Percentiles rank a stretch among this genome's conserved stretches.
phyloP scores from a whole-genome alignment of 345 rosid species.

The Melastoma malabathricum region DNA sequence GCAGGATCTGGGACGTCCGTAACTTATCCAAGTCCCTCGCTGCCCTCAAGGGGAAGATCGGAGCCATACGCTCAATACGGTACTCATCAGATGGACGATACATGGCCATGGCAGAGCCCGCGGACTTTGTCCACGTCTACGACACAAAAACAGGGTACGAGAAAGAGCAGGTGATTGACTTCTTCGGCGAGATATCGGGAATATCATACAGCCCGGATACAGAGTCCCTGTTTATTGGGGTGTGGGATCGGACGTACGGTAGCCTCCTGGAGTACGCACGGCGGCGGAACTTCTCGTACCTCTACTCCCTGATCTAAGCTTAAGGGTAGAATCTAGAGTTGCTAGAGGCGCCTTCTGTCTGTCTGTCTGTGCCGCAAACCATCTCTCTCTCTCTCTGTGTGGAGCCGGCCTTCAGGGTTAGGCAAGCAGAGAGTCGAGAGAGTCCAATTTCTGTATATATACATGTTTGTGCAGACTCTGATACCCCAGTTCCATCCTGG shows the following conservation, averaged over 20 bases:
- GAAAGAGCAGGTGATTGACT: slow-evolving; percentile 70
- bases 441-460: too few relatives aligned
- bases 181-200: slow-evolving; percentile 79
- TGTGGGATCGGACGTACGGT: slow-evolving; percentile 79
- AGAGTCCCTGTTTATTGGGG: slow-evolving; percentile 64
- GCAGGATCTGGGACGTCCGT: slow-evolving; percentile 60
- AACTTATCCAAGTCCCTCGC: slow-evolving; percentile 44
- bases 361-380: slow-evolving; percentile 6
- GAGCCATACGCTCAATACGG: slow-evolving; percentile 59
- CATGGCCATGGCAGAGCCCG: slow-evolving; percentile 77
- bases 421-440: too few relatives aligned
- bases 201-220: slow-evolving; percentile 70
- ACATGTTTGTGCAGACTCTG: too few relatives aligned
- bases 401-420: too few relatives aligned
- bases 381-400: slow-evolving; percentile 4
- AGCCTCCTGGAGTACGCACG: slow-evolving; percentile 74
- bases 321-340: neutral
- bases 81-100: slow-evolving; percentile 50
- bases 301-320: slow-evolving; percentile 40
- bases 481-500: too few relatives aligned
- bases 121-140: slow-evolving; percentile 70
- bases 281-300: slow-evolving; percentile 48
- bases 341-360: neutral
- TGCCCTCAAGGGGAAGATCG: slow-evolving; percentile 59
- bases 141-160: slow-evolving; percentile 42